Evolutionary conservation across 164 flowering plant species (phyloP).

Genomic region (Houttuynia cordata): DNA sequence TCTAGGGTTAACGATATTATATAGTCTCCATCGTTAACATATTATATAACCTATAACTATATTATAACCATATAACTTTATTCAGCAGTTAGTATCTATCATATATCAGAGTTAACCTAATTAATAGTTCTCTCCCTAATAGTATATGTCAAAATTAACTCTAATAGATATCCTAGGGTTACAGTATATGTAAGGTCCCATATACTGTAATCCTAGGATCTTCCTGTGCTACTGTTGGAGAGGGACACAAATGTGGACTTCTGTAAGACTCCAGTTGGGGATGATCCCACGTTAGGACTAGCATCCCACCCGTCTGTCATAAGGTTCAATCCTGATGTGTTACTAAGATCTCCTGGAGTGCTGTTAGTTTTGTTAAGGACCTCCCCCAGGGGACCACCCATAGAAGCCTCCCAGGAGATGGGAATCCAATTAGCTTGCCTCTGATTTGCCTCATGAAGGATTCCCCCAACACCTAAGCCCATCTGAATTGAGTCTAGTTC

Average conservation of each 20-base stretch:
- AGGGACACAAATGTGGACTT: constrained; percentile 52
- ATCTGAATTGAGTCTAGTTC: constrained; percentile 47
- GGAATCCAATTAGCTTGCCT: constrained; percentile 55
- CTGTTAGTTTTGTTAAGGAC: constrained; percentile 39
- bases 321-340: constrained; percentile 33
- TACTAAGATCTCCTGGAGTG: constrained; percentile 18
- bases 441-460: constrained; percentile 20
- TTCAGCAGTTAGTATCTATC: too few species aligned
- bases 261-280: constrained; percentile 72
- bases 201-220: too few species aligned
- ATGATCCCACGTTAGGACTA: constrained; percentile 43
- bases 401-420: constrained; percentile 49
- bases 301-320: constrained; percentile 56
- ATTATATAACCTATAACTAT: too few species aligned
- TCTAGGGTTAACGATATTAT: too few species aligned
- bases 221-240: constrained; percentile 77
- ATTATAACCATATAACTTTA: too few species aligned
- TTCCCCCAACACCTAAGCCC: constrained; percentile 46
- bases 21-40: too few species aligned
- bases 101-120: too few species aligned
- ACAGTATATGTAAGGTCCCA: too few species aligned
- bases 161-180: too few species aligned
- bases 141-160: too few species aligned
- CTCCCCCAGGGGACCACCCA: constrained; percentile 91
- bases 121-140: too few species aligned